Conservation (phyloP, 345 rosid species). For the Erodium maritimum region DNA sequence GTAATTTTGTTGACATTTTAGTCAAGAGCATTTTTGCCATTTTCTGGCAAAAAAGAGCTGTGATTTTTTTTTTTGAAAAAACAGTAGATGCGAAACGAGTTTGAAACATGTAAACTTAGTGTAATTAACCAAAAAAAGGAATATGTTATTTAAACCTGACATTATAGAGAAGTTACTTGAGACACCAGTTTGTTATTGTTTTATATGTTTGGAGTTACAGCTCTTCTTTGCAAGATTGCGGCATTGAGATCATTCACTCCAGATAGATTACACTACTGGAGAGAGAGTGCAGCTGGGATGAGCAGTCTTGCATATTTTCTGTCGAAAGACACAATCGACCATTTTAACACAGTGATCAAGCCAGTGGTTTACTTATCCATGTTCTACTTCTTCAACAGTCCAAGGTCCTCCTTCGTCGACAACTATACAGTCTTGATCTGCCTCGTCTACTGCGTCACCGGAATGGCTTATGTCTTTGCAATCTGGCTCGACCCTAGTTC, state of each 20-base stretch:
- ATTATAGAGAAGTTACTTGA: too few species aligned
- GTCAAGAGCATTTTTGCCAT: too few species aligned
- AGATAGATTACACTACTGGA: conserved; percentile 61
- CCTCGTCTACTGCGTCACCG: conserved; percentile 80
- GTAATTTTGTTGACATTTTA: too few species aligned
- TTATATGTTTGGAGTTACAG: conserved; percentile 24
- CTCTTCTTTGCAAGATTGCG: conserved; percentile 66
- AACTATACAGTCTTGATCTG: conserved; percentile 54
- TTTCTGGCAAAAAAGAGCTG: too few species aligned
- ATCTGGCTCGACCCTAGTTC: conserved; percentile 53
- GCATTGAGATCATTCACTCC: conserved; percentile 65
- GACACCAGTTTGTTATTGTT: neutral
- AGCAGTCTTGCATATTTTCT: conserved; percentile 77
- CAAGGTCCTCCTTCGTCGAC: conserved; percentile 64
- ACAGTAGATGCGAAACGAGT: too few species aligned
- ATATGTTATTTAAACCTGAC: too few species aligned
- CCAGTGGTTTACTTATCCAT: conserved; percentile 75
- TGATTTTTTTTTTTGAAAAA: too few species aligned
- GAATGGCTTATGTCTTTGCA: conserved; percentile 76
- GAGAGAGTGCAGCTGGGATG: conserved; percentile 72
- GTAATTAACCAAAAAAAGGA: too few species aligned
- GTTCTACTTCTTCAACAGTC: conserved; percentile 90
- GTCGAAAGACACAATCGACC: conserved; percentile 70
- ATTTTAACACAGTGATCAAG: conserved; percentile 53
- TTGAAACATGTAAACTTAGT: too few species aligned